phyloP scores from a whole-genome alignment of 1,139 yeast species.

The Schwanniomyces etchellsii region DNA sequence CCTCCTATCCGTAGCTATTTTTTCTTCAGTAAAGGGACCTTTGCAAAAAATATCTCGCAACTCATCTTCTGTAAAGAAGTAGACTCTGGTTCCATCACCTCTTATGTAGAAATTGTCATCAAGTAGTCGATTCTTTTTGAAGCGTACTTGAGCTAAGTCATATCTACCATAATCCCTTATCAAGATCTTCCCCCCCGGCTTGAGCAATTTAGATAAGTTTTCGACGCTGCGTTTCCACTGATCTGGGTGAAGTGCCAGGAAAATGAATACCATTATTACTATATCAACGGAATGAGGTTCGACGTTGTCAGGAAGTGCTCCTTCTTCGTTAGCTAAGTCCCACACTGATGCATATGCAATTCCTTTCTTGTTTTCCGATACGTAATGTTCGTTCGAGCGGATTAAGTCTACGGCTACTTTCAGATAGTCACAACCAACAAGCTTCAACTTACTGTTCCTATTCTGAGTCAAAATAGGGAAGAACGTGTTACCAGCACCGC shows the following conservation, averaged over 20 bases:
- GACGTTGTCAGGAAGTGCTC: constrained; percentile 75
- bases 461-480: constrained; percentile 84
- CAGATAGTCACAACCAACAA: constrained; percentile 88
- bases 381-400: constrained; percentile 54
- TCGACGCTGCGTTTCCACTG: constrained; percentile 83
- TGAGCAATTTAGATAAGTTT: constrained; percentile 65
- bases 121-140: constrained; percentile 79
- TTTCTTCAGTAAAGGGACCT: constrained; percentile 59
- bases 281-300: constrained; percentile 82
- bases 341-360: constrained; percentile 84
- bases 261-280: constrained; percentile 89
- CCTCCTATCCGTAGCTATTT: constrained; percentile 86
- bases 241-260: constrained; percentile 85
- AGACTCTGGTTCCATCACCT: constrained; percentile 97
- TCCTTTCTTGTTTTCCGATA: constrained; percentile 37
- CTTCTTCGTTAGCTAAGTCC: constrained; percentile 84
- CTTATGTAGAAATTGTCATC: constrained; percentile 93
- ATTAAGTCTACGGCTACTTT: constrained; percentile 88
- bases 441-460: constrained; percentile 65
- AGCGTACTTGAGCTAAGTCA: constrained; percentile 91
- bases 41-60: constrained; percentile 66
- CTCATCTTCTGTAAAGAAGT: constrained; percentile 94
- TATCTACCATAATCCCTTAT: constrained; percentile 95
- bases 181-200: constrained; percentile 87
- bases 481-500: constrained; percentile 98